Base-by-base conservation (phyloP, 768 basidiomycete species). In the Tricholoma bakamatsutake region DNA sequence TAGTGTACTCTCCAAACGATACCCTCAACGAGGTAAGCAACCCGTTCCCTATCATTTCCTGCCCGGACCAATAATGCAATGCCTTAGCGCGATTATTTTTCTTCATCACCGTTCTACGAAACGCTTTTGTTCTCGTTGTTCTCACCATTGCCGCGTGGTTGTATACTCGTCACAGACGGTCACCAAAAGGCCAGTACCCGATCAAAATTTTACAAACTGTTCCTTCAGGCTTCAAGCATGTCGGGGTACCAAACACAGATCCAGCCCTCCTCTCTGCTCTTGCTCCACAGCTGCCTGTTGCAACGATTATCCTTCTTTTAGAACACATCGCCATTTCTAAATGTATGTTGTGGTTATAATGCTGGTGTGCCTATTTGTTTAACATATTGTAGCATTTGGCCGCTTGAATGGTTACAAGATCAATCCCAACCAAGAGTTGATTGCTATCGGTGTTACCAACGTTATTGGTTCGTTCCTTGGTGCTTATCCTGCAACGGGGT, bases 311-410 rank as follows among this genome's bases (percentile, higher is more conserved):
- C 64, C 78, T 98, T 46, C 76, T 98, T 12, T 76, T 98, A 50
- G 96, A 98, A 69, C 97, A 99, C 72, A 98, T 98, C 57, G 89
- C 95, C 30, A 99, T 99, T 61, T 83, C 90, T n/a, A 96, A 94
- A 72, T 90, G 90, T 88, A 55, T 7, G 61, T 30, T n/a, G 28
- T 55, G 40, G 39, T n/a, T 34, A 33, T 3, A 27, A 24, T 40
- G 5, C 6, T 15, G 15, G 42, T 33, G 42, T 45, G 13, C 12
- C 21, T 50, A 3, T 28, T 45, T 55, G 12, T 40, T 49, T 6
- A 35, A 30, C 21, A 59, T 35, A 43, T 21, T 33, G 24, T 51
- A 93, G 89, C 93, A 2, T 98, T 98, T 69, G 96, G 94, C 52
- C 88, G 97, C 60, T 67, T 98, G 61, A 98, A 98, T 67, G 85